A percentile compares a stretch with the other conserved stretches of the same genome.
Conservation (phyloP, 805 yeast species). For the Wickerhamomyces bovis region DNA sequence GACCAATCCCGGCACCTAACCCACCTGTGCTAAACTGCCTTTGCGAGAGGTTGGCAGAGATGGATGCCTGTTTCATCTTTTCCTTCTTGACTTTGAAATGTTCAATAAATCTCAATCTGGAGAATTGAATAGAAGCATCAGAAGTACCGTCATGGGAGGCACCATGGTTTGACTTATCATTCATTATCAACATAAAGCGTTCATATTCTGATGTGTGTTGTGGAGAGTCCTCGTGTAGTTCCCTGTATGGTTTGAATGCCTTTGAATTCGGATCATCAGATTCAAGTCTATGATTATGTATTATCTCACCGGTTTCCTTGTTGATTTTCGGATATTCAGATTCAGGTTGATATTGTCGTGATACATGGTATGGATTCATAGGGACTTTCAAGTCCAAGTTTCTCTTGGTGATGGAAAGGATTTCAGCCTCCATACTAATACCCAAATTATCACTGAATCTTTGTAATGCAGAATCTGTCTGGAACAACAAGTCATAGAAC, state of each 20-base stretch:
- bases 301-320: constrained; percentile 25
- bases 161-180: constrained; percentile 35
- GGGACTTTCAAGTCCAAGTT: constrained; percentile 72
- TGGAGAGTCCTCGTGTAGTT: constrained; percentile 60
- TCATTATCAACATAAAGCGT: constrained; percentile 74
- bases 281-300: constrained; percentile 36
- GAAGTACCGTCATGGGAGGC: constrained; percentile 23
- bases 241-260: constrained; percentile 37
- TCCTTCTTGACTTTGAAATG: constrained; percentile 70
- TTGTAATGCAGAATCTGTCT: constrained; percentile 65
- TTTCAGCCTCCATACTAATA: constrained; percentile 82
- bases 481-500: constrained; percentile 79
- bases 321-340: constrained; percentile 36
- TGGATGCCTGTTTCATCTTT: constrained; percentile 39
- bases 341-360: constrained; percentile 41
- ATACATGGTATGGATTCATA: constrained; percentile 54
- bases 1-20: constrained; percentile 2
- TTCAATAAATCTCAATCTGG: constrained; percentile 83
- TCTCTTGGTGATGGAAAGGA: constrained; percentile 70
- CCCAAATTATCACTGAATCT: constrained; percentile 76
- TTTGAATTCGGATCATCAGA: constrained; percentile 30
- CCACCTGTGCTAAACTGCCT: constrained; percentile 5
- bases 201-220: constrained; percentile 86
- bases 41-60: constrained; percentile 22
- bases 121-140: constrained; percentile 53